Evolutionary conservation across 2,329 filamentous ascomycete species (phyloP), one percentile per base, ranked within the genome.

Genomic region (Teratosphaeriaceae sp.): DNA sequence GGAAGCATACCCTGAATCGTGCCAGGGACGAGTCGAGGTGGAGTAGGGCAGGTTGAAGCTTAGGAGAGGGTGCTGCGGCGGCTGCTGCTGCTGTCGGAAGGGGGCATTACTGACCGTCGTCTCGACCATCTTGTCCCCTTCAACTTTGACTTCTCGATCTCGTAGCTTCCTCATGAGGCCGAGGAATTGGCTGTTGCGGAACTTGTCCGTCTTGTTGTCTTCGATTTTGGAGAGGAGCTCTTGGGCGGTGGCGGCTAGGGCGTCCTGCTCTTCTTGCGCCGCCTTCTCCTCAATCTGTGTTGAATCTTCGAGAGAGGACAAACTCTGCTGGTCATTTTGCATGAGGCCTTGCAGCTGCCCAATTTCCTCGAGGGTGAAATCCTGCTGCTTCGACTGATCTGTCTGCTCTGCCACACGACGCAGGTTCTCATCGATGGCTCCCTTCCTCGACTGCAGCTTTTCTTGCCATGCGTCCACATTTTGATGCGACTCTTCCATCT

Each of bases 111-210:
- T 66, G 46, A 60, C 58, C 45, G 70, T n/a, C n/a, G n/a, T 67
- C 56, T 76, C 73, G 35, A 84, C 78, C 55, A 85, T 71, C 54
- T 79, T 76, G 59, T 87, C 82, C 30, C 82, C 84, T 51, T 85
- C 74, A 27, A 92, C 79, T 38, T 76, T 75, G 12, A 88, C 79
- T 65, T 92, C 81, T 43, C 76, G 72, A 57, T 86, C 80, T 40
- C 83, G 76, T 42, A 92, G 76, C 46, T 78, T 76, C 21, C 84
- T 78, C 86, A 94, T 92, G 35, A 94, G 68, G 3, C 76, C 72
- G 1, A 90, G 66, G 57, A 94, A 94, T 45, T 78, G 78, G 52
- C 85, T 89, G 57, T 88, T 79, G 54, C 80, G 78, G 63, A 92
- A 92, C 58, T 90, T 90, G 36, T 79, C 68, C 43, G 76, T 82